These are phyloP conservation scores for Alternaria triticina DNA, from an alignment of 2,329 filamentous ascomycete species.

Conservation along the genomic window DNA sequence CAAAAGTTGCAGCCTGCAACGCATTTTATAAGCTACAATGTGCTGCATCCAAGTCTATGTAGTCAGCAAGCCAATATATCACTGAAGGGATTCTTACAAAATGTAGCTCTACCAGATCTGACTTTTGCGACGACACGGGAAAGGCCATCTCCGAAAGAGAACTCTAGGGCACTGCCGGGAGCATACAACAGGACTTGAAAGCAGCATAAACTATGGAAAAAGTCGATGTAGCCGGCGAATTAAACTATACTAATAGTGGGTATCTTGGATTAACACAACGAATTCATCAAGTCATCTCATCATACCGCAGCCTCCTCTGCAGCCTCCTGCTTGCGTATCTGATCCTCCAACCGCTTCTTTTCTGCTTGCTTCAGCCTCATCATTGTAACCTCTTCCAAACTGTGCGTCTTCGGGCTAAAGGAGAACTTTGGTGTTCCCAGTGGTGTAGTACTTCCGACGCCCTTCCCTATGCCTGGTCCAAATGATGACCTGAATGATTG, in stretches of 20 bases:
- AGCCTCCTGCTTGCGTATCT: constrained; percentile 51
- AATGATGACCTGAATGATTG: constrained; percentile 39
- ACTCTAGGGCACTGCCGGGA: neutral
- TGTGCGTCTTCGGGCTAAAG: constrained; percentile 47
- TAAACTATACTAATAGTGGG: constrained; percentile 1
- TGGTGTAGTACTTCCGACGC: constrained; percentile 27
- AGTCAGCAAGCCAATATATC: neutral
- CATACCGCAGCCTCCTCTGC: constrained; percentile 25
- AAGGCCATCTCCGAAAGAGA: neutral
- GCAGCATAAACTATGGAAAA: fast-evolving
- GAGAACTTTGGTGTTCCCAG: constrained; percentile 50
- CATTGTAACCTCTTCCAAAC: constrained; percentile 52
- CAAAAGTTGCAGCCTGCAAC: neutral
- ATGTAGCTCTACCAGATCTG: neutral
- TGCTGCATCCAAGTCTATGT: neutral
- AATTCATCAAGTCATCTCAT: neutral
- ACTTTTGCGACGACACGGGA: neutral
- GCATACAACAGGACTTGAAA: neutral
- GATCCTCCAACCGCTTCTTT: constrained; percentile 52
- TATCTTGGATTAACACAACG: constrained; percentile 1
- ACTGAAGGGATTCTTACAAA: neutral
- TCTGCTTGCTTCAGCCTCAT: constrained; percentile 55
- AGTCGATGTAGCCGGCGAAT: neutral
- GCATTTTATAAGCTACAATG: neutral
- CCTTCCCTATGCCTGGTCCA: constrained; percentile 23